Conservation (phyloP, 257 asterid genomes). For the Plantago major region DNA sequence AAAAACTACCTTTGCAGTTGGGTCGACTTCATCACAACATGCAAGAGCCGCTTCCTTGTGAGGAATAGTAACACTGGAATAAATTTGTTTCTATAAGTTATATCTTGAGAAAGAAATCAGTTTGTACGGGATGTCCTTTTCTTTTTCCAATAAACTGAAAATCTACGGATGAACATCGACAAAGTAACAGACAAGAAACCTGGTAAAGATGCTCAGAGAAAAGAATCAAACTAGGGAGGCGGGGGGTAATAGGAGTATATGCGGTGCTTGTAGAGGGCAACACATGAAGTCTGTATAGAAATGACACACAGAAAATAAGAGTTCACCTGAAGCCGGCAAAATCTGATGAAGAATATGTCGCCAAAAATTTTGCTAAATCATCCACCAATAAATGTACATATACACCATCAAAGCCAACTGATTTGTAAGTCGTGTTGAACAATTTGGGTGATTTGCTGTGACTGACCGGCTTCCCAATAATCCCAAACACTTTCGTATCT, state of each 20-base stretch:
- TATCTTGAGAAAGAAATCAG: not conserved
- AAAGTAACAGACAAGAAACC: not conserved
- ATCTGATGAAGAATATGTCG: constrained; percentile 72
- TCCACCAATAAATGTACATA: constrained; percentile 80
- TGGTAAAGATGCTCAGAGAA: not conserved
- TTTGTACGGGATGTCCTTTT: not conserved
- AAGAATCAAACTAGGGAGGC: not conserved
- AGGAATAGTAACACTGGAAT: constrained; percentile 88
- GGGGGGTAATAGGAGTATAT: too few relatives aligned
- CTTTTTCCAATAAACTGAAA: not conserved
- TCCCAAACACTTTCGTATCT: constrained; percentile 82
- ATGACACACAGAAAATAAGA: not conserved
- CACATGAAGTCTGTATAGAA: not conserved
- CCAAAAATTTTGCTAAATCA: constrained; percentile 54
- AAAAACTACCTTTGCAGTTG: constrained; percentile 73
- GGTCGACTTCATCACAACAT: constrained; percentile 82
- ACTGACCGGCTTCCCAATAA: constrained; percentile 90
- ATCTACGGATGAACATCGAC: not conserved
- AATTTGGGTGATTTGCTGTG: constrained; percentile 96
- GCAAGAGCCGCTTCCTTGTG: constrained; percentile 77
- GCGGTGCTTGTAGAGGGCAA: not conserved
- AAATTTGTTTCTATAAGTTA: constrained; percentile 18
- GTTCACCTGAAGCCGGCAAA: constrained; percentile 89
- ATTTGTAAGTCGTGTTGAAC: constrained; percentile 74
- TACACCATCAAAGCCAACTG: constrained; percentile 69